These are phyloP conservation scores for Xerocomellus intermedius DNA, from an alignment of 768 basidiomycete genomes.

Conservation along the genomic window DNA sequence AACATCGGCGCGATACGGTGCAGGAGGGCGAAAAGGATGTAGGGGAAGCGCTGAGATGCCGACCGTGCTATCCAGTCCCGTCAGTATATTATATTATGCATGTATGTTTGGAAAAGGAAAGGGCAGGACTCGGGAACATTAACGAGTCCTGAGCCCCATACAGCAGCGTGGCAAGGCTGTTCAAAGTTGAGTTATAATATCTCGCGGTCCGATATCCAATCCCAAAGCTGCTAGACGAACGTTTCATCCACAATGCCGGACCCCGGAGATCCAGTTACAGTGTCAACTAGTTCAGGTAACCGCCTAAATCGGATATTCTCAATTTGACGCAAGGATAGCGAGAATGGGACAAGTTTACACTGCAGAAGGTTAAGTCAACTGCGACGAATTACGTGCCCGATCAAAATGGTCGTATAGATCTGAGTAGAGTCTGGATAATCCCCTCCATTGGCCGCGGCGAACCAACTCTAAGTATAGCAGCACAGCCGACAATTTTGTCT, in stretches of 20 bases:
- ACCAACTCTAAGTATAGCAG: too few relatives aligned
- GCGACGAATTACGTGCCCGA: too few relatives aligned
- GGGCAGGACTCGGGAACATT: slow-evolving; percentile 18
- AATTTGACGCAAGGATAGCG: too few relatives aligned
- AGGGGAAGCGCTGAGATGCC: slow-evolving; percentile 1
- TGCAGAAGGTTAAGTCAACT: too few relatives aligned
- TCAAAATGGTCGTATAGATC: too few relatives aligned
- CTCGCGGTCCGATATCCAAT: slow-evolving; percentile 13
- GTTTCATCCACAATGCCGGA: slow-evolving; percentile 2
- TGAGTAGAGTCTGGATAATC: too few relatives aligned
- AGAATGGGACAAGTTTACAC: not conserved
- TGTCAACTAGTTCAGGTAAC: not conserved
- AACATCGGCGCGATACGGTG: slow-evolving; percentile 14
- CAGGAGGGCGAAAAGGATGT: not conserved
- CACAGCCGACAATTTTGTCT: too few relatives aligned
- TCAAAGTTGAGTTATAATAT: slow-evolving; percentile 1
- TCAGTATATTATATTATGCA: slow-evolving; percentile 18
- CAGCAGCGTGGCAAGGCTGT: slow-evolving; percentile 12
- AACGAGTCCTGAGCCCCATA: slow-evolving; percentile 6
- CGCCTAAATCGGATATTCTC: not conserved
- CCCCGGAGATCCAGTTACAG: slow-evolving; percentile 1
- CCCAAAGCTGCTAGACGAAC: not conserved
- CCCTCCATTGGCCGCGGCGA: too few relatives aligned
- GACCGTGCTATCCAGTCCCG: not conserved
- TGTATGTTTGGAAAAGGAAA: slow-evolving; percentile 9